These are phyloP conservation scores for Cryphonectria radicalis DNA, from an alignment of 2,329 filamentous ascomycete species.

Conservation along the genomic window DNA sequence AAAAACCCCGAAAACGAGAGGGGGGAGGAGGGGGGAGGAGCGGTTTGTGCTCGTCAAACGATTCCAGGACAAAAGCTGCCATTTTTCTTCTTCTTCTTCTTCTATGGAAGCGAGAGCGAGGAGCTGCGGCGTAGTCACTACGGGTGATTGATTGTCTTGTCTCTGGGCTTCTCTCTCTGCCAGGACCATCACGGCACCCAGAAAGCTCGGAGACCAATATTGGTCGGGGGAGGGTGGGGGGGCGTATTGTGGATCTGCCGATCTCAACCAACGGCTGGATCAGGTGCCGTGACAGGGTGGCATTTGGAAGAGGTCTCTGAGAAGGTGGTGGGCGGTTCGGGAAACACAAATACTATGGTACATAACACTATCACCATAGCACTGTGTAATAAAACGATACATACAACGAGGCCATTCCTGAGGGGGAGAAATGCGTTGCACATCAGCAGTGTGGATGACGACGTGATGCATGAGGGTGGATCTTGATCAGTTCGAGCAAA, in stretches of 20 bases:
- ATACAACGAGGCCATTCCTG: background rate
- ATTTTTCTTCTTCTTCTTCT: background rate
- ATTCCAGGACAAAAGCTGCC: background rate
- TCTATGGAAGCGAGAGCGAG: background rate
- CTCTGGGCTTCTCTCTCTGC: background rate
- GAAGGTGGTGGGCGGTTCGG: background rate
- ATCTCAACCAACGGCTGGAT: background rate
- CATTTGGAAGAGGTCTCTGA: background rate
- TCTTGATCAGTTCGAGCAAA: background rate
- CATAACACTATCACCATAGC: background rate
- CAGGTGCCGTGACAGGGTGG: background rate
- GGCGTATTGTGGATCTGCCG: background rate
- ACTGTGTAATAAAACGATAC: background rate
- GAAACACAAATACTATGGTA: background rate
- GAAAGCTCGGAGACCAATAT: background rate
- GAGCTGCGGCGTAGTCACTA: background rate
- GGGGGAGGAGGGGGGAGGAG: too few species aligned
- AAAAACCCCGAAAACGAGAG: too few species aligned
- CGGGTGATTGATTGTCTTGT: background rate
- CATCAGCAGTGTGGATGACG: conserved; percentile 1
- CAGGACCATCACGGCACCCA: background rate
- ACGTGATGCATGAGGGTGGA: background rate
- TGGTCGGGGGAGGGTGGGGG: background rate
- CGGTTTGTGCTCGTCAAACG: background rate
- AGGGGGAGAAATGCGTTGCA: background rate